Base-by-base conservation (phyloP, 2,329 filamentous ascomycete genomes). In the Monascus ruber region DNA sequence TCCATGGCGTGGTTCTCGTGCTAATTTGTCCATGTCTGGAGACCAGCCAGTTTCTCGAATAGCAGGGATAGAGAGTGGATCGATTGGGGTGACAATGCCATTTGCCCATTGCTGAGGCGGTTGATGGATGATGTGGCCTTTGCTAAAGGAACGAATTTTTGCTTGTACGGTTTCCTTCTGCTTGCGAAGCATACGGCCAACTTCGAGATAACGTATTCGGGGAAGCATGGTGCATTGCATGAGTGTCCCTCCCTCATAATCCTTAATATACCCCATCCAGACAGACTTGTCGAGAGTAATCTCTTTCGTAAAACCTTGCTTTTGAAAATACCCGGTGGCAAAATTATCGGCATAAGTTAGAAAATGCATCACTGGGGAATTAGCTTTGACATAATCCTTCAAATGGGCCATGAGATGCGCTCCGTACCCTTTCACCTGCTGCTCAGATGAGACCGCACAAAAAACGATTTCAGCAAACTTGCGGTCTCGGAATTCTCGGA, bases 201-300 rank as follows among this genome's bases (percentile, higher is more conserved):
- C 78, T 62, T 98, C 89, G 5, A 98, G 79, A 63, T 98, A 98
- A 36, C 91, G 83, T 39, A 96, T 86, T 45, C 83, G 84, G 5
- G 89, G 89, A 17, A 98, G 74, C 91, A 98, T 96, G 38, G 83
- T 86, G 57, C 91, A 98, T 66, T 98, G 91, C 91, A 98, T 98
- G 45, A 98, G 94, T 0, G 91, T 98, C 42, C 91, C 91, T 41
- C 91, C 91, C 64, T 98, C 91, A 61, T 98, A 98, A 60, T 98
- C 91, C 60, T 98, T 98, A 69, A 98, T 98, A 55, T 96, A 98
- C 2, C 91, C 91, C 91, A 96, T 96, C 91, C 91, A 98, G 3
- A 86, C 80, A 2, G 81, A 79, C 53, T 81, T 83, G 42, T 91
- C 84, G 1, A 98, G 76, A 0, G 88, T 94, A 47, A 98, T 96